These are phyloP conservation scores for Isatis lusitanica DNA, from an alignment of 441 rosid species.

Conservation along the genomic window DNA sequence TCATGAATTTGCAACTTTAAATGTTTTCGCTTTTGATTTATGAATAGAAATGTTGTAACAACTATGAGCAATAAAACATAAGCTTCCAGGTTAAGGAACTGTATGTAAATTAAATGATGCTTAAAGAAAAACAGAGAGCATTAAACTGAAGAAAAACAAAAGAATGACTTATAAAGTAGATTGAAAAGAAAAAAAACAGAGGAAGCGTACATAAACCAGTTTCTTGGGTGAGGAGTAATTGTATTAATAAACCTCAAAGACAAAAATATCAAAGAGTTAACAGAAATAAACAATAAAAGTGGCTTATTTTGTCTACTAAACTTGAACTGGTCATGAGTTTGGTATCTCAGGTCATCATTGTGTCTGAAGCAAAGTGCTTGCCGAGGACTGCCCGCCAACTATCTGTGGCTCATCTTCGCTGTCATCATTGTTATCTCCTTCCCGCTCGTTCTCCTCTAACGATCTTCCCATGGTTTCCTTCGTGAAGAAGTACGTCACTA, in stretches of 20 bases:
- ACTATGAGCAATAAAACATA: neutral
- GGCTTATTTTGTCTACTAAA: neutral
- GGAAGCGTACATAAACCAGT: neutral
- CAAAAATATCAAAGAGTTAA: neutral
- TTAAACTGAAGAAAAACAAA: neutral
- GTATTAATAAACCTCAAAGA: neutral
- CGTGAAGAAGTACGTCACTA: slow-evolving; percentile 51
- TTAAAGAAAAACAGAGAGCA: neutral
- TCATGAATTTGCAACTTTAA: neutral
- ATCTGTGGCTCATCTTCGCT: slow-evolving; percentile 12
- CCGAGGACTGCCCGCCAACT: slow-evolving; percentile 21
- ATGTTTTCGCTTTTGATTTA: neutral
- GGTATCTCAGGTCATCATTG: neutral
- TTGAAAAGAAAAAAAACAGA: neutral
- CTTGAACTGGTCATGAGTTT: neutral
- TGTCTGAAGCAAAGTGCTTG: slow-evolving; percentile 17
- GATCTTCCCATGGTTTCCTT: slow-evolving; percentile 72
- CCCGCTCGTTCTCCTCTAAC: slow-evolving; percentile 67
- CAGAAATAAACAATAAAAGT: neutral
- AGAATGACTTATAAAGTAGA: neutral
- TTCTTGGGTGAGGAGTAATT: slow-evolving; percentile 11
- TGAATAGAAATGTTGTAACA: neutral
- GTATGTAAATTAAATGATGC: neutral
- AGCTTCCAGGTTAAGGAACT: neutral
- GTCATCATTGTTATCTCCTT: neutral